A percentile compares a stretch with the other conserved stretches of the same genome.
Conservation (phyloP, 2,329 filamentous ascomycete species). For the Zasmidium angulare region DNA sequence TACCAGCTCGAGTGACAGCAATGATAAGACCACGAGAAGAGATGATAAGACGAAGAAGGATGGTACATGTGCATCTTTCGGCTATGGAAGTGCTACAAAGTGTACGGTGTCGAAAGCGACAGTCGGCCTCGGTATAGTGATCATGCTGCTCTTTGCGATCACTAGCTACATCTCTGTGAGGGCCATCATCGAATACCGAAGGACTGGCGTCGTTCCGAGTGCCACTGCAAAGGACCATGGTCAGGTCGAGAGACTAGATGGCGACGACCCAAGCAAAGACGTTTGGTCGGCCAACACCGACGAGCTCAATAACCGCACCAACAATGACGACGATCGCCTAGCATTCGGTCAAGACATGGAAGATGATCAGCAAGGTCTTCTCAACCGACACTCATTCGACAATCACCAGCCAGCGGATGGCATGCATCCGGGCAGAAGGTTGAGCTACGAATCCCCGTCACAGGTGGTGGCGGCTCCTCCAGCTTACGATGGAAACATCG, state of each 20-base stretch:
- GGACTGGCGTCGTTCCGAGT: conserved; percentile 54
- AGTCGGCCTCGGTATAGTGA: conserved; percentile 56
- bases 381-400: conserved; percentile 13
- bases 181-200: conserved; percentile 57
- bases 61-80: conserved; percentile 55
- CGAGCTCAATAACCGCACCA: conserved; percentile 27
- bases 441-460: conserved; percentile 14
- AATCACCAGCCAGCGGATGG: conserved; percentile 12
- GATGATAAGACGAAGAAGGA: conserved; percentile 28
- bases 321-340: conserved; percentile 14
- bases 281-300: conserved; percentile 46
- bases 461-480: conserved; percentile 14
- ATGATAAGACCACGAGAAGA: conserved; percentile 32
- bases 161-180: conserved; percentile 56
- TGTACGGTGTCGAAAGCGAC: conserved; percentile 58
- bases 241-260: conserved; percentile 19
- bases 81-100: conserved; percentile 55
- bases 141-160: conserved; percentile 56
- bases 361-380: conserved; percentile 17
- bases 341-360: conserved; percentile 8
- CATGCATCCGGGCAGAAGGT: conserved; percentile 21
- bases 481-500: conserved; percentile 18
- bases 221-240: conserved; percentile 40
- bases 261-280: conserved; percentile 47
- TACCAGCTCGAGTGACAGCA: conserved; percentile 21